Evolutionary conservation across 1,284 basidiomycete species (phyloP), one percentile per base, ranked within the genome.

Genomic region (Ceratobasidium sp.): DNA sequence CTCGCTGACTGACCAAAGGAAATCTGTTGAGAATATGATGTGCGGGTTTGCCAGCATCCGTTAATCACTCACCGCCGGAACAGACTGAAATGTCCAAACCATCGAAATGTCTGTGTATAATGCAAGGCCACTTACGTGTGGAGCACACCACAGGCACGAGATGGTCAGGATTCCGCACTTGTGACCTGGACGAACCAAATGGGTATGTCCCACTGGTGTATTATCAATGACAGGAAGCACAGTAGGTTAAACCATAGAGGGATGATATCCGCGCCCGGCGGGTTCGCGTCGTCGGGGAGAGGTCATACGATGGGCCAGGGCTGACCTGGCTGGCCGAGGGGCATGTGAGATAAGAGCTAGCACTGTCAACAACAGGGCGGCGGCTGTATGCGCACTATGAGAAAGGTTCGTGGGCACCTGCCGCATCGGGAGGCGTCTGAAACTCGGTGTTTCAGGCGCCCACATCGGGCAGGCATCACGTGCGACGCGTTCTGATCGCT

Each of bases 401-500:
- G 22, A 68, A 68, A 49, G 63, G 54, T 34, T 29, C 5, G n/a
- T 37, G 43, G 48, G 64, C 64, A 66, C 48, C 31, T 51, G 64
- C 49, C 51, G n/a, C 24, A 68, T 68, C 51, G 34, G 48, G 64
- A 13, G 34, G 34, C 48, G 37, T 16, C 49, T 68, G 64, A 68
- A 68, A 68, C 64, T 27, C 16, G 31, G 37, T 58, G 66, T 69
- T 69, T 69, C 66, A 69, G 66, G 19, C n/a, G 43, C n/a, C 66
- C 53, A 39, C 29, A 62, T 43, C 27, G 22, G n/a, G n/a, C n/a
- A 49, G 27, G 31, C 49, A 31, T 51, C 59, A 62, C 59, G 39
- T 43, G 59, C 4, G 59, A 34, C 39, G 37, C 39, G 62, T 64
- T 46, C 46, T 64, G 62, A 64, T 64, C 24, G 29, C 24, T 64